phyloP scores from a whole-genome alignment of 768 basidiomycete species.

The Agaricus blazei region DNA sequence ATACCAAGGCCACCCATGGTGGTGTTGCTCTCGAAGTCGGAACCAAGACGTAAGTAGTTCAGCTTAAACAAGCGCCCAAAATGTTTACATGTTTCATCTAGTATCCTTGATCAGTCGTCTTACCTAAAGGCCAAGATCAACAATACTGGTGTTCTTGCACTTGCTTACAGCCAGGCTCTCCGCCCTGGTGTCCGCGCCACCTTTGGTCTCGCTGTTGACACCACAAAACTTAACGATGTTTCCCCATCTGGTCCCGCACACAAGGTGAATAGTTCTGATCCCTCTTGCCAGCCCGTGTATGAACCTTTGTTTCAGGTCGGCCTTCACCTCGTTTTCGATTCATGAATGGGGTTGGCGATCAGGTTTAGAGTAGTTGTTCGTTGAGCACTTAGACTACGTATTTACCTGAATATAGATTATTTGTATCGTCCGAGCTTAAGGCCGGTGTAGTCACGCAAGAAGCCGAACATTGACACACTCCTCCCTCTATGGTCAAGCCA shows the following conservation, averaged over 20 bases:
- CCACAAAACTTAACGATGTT: conserved; percentile 80
- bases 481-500: conserved; percentile 2
- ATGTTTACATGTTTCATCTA: conserved; percentile 20
- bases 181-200: conserved; percentile 90
- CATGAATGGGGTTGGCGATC: conserved; percentile 37
- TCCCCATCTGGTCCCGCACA: conserved; percentile 62
- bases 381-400: conserved; percentile 10
- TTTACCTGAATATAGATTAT: not conserved
- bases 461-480: not conserved
- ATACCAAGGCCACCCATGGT: conserved; percentile 83
- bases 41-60: conserved; percentile 75
- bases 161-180: conserved; percentile 90
- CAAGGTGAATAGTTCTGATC: conserved; percentile 44
- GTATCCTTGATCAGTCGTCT: conserved; percentile 81
- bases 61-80: not conserved
- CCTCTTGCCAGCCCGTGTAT: not conserved
- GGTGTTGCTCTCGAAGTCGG: conserved; percentile 93
- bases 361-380: conserved; percentile 29
- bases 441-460: not conserved
- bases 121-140: conserved; percentile 99
- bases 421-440: not conserved
- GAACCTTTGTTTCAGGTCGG: conserved; percentile 45
- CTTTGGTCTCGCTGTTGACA: conserved; percentile 95
- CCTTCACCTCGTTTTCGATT: conserved; percentile 70
- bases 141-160: conserved; percentile 86